Evolutionary conservation across 805 yeast genomes (phyloP).

Genomic region (Pichia occidentalis): DNA sequence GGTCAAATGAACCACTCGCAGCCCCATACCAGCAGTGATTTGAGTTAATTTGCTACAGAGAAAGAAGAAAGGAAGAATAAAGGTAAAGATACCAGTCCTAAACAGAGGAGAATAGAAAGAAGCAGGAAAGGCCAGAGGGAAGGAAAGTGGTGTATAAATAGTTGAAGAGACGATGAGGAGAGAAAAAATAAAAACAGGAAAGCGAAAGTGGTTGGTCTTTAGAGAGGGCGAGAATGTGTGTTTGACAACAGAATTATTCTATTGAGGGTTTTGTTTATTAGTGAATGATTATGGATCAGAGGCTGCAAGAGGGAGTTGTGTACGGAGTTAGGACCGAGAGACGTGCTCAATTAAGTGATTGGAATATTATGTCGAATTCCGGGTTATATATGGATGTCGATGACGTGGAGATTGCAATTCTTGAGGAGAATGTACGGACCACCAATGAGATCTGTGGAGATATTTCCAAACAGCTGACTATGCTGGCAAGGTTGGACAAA

Average conservation of each 20-base stretch:
- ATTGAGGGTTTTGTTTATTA: slow-evolving; percentile 4
- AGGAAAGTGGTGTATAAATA: neutral
- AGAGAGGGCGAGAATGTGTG: too few species aligned
- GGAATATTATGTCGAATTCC: neutral
- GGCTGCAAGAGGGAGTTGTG: neutral
- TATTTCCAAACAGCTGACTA: slow-evolving; percentile 49
- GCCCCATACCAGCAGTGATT: neutral
- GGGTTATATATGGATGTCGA: slow-evolving; percentile 45
- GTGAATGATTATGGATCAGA: neutral
- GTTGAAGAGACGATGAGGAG: neutral
- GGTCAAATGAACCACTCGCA: too few species aligned
- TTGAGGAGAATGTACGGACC: slow-evolving; percentile 63
- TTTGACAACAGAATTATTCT: too few species aligned
- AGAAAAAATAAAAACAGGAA: too few species aligned
- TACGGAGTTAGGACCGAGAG: neutral
- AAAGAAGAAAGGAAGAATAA: neutral
- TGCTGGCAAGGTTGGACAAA: slow-evolving; percentile 46
- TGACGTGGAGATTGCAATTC: slow-evolving; percentile 77
- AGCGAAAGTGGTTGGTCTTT: too few species aligned
- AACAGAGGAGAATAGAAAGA: neutral
- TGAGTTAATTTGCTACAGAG: slow-evolving; percentile 1
- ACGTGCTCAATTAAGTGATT: too few species aligned
- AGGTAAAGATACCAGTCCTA: neutral
- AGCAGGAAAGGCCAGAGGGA: neutral
- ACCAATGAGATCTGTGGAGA: slow-evolving; percentile 49